Conservation (phyloP, 345 rosid species). For the Eucalyptus pumila region DNA sequence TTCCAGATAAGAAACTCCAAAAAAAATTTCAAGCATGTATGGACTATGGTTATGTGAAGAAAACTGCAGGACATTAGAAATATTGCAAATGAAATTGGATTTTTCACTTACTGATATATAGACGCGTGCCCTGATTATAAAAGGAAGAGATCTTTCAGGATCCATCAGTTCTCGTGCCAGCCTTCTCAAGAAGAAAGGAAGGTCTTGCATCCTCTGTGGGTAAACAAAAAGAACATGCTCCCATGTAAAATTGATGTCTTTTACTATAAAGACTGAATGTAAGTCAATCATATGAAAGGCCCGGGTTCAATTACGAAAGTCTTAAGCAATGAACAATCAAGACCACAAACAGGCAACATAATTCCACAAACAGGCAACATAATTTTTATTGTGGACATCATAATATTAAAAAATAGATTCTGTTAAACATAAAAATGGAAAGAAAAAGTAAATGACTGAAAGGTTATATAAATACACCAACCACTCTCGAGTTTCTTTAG, state of each 20-base stretch:
- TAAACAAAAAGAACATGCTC: neutral
- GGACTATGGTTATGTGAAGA: neutral
- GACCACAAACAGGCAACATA: neutral
- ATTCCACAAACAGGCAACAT: neutral
- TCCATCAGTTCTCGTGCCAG: conserved; percentile 65
- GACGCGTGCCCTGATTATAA: conserved; percentile 71
- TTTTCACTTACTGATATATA: conserved; percentile 59
- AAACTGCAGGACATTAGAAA: neutral
- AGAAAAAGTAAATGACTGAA: neutral
- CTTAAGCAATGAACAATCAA: neutral
- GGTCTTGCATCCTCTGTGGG: conserved; percentile 76
- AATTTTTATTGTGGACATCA: neutral
- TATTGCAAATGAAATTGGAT: neutral
- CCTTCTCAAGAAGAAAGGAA: conserved; percentile 77
- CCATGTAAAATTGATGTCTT: neutral
- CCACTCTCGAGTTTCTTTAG: neutral
- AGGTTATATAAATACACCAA: neutral
- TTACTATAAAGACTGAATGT: neutral
- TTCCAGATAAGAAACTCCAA: neutral
- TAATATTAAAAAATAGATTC: neutral
- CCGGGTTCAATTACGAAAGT: neutral
- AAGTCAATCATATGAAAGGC: neutral
- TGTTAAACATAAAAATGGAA: neutral
- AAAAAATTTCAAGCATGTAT: neutral
- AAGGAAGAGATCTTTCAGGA: conserved; percentile 84